Evolutionary conservation across 2,329 filamentous ascomycete genomes (phyloP).

Genomic region (Botrytis paeoniae): DNA sequence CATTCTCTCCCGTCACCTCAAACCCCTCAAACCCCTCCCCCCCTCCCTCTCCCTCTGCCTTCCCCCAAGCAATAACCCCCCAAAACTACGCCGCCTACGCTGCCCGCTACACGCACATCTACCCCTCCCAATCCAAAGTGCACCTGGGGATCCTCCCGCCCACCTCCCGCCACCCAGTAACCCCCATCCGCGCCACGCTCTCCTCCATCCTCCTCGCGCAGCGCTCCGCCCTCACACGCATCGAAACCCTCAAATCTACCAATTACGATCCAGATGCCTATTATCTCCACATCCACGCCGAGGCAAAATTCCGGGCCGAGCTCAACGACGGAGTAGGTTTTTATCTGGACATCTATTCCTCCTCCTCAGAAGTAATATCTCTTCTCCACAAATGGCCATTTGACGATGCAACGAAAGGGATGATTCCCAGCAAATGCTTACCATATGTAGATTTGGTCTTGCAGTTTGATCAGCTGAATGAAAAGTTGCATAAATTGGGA

Average conservation of each 20-base stretch:
- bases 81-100: not conserved
- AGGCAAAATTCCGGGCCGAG: not conserved
- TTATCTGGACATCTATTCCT: not conserved
- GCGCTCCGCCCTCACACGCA: accelerated
- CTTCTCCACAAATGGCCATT: not conserved
- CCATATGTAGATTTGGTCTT: not conserved
- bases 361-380: not conserved
- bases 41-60: not conserved
- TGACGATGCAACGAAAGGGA: not conserved
- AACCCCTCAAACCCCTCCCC: not conserved
- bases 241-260: not conserved
- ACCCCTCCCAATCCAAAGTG: not conserved
- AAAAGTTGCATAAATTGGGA: not conserved
- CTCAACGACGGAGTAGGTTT: not conserved
- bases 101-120: not conserved
- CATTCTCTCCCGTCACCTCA: not conserved
- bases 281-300: not conserved
- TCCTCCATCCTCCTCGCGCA: not conserved
- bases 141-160: not conserved
- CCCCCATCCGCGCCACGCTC: not conserved
- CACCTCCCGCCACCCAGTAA: not conserved
- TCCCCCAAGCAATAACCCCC: not conserved
- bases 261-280: accelerated
- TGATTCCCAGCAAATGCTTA: not conserved
- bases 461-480: not conserved